These are phyloP conservation scores for Ceratobasidium sp. DNA, from an alignment of 1,284 basidiomycete species.

Conservation along the genomic window DNA sequence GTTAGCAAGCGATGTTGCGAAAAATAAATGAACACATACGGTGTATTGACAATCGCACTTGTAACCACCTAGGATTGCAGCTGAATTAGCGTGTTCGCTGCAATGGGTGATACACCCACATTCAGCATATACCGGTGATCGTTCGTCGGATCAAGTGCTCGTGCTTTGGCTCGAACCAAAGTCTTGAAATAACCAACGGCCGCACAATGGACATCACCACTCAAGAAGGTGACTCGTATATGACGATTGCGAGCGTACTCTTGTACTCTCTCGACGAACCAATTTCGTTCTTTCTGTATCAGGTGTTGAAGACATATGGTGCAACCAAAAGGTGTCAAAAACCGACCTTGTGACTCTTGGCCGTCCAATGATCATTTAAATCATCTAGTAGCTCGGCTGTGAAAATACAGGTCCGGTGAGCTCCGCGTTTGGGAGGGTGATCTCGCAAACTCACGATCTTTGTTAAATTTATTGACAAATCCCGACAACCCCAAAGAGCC, in stretches of 20 bases:
- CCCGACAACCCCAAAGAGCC: conserved; percentile 68
- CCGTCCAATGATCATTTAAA: conserved; percentile 61
- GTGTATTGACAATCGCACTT: conserved; percentile 83
- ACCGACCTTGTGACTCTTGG: conserved; percentile 75
- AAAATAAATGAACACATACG: conserved; percentile 56
- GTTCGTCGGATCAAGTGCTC: conserved; percentile 56
- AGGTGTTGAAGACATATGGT: background rate
- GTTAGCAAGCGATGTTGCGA: conserved; percentile 49
- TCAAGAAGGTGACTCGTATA: conserved; percentile 81
- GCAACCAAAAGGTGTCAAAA: too few species aligned
- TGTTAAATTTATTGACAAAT: conserved; percentile 92
- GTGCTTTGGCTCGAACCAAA: conserved; percentile 59
- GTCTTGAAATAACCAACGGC: conserved; percentile 86
- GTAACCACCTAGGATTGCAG: conserved; percentile 57
- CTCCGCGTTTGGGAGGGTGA: background rate
- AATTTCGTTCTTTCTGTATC: conserved; percentile 84
- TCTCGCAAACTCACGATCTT: conserved; percentile 55
- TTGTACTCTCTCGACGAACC: conserved; percentile 83
- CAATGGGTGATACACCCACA: conserved; percentile 45
- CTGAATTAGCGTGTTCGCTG: background rate
- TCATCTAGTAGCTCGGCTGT: conserved; percentile 88
- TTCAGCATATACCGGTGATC: conserved; percentile 92
- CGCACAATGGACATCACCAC: conserved; percentile 90
- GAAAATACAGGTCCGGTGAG: background rate
- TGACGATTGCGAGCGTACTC: conserved; percentile 66